Percentiles rank a stretch among this genome's conserved stretches.
Conservation (phyloP, 192 early-diverging fungal genomes). For the Entomortierella parvispora region DNA sequence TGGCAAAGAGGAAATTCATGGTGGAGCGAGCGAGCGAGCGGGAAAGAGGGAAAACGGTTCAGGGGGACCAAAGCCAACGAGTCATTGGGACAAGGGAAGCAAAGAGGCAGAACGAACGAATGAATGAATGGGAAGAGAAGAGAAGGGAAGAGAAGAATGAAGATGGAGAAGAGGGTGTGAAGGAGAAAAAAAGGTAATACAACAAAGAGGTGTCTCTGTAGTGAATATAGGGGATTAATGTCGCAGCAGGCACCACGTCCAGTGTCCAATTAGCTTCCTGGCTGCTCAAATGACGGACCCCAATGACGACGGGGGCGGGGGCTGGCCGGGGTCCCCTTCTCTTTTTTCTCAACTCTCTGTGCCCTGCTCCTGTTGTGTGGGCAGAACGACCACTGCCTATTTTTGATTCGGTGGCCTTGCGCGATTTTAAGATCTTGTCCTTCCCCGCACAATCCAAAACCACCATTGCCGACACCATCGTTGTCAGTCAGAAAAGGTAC, state of each 20-base stretch:
- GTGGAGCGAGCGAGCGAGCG: not conserved
- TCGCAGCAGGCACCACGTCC: not conserved
- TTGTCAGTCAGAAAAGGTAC: too few species aligned
- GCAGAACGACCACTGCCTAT: too few species aligned
- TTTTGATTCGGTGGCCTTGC: too few species aligned
- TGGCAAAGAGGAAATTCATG: conserved; percentile 39
- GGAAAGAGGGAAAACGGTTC: not conserved
- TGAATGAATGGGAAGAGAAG: not conserved
- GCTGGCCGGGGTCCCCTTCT: not conserved
- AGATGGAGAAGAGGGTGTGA: not conserved
- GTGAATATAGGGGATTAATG: not conserved
- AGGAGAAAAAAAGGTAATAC: not conserved
- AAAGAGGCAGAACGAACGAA: not conserved
- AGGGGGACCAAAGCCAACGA: not conserved
- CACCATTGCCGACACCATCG: not conserved
- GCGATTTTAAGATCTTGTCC: not conserved
- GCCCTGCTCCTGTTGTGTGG: too few species aligned
- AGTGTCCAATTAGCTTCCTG: not conserved
- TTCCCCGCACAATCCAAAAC: not conserved
- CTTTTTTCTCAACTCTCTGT: too few species aligned
- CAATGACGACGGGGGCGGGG: not conserved
- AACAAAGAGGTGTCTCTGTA: not conserved
- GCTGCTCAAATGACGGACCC: not conserved
- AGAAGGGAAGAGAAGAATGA: not conserved
- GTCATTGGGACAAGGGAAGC: not conserved